Evolutionary conservation across 371 early-diverging fungal genomes (phyloP).

Genomic region (Furculomyces boomerangus): DNA sequence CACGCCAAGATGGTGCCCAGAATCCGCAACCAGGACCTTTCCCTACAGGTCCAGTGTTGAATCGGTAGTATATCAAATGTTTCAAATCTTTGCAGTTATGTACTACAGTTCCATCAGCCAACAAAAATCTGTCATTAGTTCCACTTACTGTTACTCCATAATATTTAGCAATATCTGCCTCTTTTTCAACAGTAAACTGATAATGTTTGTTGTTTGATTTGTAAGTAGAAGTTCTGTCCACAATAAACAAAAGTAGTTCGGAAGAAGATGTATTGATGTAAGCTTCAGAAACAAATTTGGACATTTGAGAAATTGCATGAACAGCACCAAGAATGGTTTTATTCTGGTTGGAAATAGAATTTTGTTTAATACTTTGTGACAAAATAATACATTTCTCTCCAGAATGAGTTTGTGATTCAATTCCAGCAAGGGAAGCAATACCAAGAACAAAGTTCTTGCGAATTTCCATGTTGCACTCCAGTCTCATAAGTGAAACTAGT

Average conservation of each 20-base stretch:
- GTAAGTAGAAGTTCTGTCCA: neutral
- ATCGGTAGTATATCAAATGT: slow-evolving; percentile 86
- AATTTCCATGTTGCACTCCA: neutral
- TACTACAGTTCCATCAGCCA: slow-evolving; percentile 22
- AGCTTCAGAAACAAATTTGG: neutral
- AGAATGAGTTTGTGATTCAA: neutral
- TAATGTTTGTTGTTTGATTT: neutral
- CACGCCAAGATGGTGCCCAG: slow-evolving; percentile 99
- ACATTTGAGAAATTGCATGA: neutral
- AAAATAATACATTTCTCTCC: neutral
- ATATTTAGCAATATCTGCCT: slow-evolving; percentile 12
- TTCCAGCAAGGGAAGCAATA: neutral
- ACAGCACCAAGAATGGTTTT: neutral
- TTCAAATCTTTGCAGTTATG: slow-evolving; percentile 87
- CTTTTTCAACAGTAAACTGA: neutral
- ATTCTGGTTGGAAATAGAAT: neutral
- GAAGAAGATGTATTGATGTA: neutral
- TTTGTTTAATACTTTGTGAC: neutral
- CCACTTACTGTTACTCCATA: slow-evolving; percentile 22
- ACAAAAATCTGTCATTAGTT: slow-evolving; percentile 20
- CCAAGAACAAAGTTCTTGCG: neutral
- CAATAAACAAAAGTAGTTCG: neutral
- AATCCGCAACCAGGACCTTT: slow-evolving; percentile 96
- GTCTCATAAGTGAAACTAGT: too few species aligned
- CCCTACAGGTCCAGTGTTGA: slow-evolving; percentile 90